phyloP scores from a whole-genome alignment of 768 basidiomycete species.

The Trametes cubensis region DNA sequence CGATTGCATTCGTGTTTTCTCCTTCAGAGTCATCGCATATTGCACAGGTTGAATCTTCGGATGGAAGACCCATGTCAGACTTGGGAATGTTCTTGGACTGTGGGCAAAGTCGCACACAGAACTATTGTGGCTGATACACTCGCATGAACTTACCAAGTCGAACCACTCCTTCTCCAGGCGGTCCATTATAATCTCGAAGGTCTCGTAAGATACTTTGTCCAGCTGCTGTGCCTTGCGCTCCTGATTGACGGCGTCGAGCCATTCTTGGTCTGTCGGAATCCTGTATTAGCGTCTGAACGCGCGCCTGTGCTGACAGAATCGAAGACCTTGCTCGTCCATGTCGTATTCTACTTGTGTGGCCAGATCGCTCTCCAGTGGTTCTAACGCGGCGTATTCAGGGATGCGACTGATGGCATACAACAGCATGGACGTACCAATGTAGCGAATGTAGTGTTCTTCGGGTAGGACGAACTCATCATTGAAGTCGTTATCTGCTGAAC shows the following conservation, averaged over 20 bases:
- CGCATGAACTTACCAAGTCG: conserved; percentile 65
- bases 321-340: conserved; percentile 97
- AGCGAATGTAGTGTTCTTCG: conserved; percentile 87
- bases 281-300: background rate
- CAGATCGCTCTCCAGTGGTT: conserved; percentile 91
- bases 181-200: conserved; percentile 97
- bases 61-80: conserved; percentile 81
- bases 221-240: conserved; percentile 79
- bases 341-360: conserved; percentile 97
- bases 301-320: background rate
- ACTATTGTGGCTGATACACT: background rate
- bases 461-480: conserved; percentile 50
- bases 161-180: conserved; percentile 99
- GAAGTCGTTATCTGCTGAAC: conserved; percentile 58
- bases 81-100: conserved; percentile 95
- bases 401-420: background rate
- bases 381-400: conserved; percentile 40
- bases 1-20: conserved; percentile 98
- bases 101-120: background rate
- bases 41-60: conserved; percentile 94
- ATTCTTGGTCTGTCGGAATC: conserved; percentile 77
- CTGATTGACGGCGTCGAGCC: conserved; percentile 84
- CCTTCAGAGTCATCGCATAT: conserved; percentile 99
- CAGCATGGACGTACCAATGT: conserved; percentile 65
- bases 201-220: conserved; percentile 75